Evolutionary conservation across 208 protist species (phyloP).

Genomic region (Acanthamoeba culbertsoni): DNA sequence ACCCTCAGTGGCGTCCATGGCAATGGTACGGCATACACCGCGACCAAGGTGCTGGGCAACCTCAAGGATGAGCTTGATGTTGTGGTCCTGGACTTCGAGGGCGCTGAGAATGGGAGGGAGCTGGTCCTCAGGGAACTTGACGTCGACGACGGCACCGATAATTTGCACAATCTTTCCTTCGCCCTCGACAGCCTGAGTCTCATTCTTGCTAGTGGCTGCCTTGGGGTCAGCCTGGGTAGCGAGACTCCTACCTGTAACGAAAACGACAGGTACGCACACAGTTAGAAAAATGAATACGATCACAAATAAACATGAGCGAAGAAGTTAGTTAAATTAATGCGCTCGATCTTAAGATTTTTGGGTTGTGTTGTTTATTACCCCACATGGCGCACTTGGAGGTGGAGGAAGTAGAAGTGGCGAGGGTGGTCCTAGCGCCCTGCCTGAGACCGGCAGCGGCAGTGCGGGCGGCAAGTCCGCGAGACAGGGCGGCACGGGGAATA

Average conservation of each 20-base stretch:
- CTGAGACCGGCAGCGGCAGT: not conserved
- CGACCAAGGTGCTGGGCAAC: conserved; percentile 94
- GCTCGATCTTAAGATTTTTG: not conserved
- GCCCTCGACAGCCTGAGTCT: not conserved
- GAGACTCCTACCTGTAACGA: not conserved
- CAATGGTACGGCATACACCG: conserved; percentile 96
- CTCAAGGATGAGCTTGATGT: conserved; percentile 93
- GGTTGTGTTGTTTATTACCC: not conserved
- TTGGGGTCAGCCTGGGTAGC: conserved; percentile 33
- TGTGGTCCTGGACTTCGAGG: conserved; percentile 88
- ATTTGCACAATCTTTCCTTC: conserved; percentile 86
- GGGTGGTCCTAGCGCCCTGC: not conserved
- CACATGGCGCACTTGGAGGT: not conserved
- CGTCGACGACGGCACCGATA: conserved; percentile 98
- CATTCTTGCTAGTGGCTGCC: not conserved
- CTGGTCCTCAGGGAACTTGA: conserved; percentile 93
- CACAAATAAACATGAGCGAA: no score
- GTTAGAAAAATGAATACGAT: no score
- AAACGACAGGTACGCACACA: not conserved
- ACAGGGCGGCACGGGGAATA: not conserved
- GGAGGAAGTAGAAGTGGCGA: not conserved
- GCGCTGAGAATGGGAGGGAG: conserved; percentile 96
- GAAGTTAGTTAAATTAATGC: not conserved
- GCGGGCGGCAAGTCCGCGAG: not conserved
- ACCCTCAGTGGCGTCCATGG: conserved; percentile 98